Percentiles rank a stretch among this genome's conserved stretches.
phyloP scores from a whole-genome alignment of 1,139 yeast species.

The Geotrichum fermentans region DNA sequence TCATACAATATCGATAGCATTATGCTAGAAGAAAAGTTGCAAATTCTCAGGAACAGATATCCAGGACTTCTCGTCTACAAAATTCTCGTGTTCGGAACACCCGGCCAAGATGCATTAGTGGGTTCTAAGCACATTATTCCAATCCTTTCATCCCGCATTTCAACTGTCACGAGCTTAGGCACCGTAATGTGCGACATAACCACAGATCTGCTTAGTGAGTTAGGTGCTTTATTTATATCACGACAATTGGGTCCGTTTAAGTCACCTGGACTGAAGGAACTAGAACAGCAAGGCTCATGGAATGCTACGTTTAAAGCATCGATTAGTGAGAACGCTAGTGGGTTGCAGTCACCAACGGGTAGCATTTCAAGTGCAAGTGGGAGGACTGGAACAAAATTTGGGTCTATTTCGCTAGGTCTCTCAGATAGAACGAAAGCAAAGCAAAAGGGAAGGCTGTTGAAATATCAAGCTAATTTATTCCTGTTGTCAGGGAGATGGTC shows the following conservation, averaged over 20 bases:
- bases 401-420: constrained; percentile 37
- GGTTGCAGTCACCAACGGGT: constrained; percentile 7
- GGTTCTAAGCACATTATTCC: constrained; percentile 33
- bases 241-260: constrained; percentile 36
- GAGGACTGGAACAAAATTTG: constrained; percentile 26
- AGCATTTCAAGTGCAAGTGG: background rate
- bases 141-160: constrained; percentile 32
- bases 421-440: constrained; percentile 52
- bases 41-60: constrained; percentile 42
- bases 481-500: constrained; percentile 71
- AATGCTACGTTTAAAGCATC: constrained; percentile 10
- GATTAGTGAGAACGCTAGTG: constrained; percentile 8
- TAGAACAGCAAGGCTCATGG: constrained; percentile 25
- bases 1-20: constrained; percentile 34
- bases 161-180: constrained; percentile 47
- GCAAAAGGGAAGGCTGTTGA: constrained; percentile 66
- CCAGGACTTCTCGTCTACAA: constrained; percentile 63
- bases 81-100: constrained; percentile 55
- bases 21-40: constrained; percentile 34
- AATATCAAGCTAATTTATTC: constrained; percentile 69
- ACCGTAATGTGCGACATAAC: constrained; percentile 71
- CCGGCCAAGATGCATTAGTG: constrained; percentile 32
- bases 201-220: constrained; percentile 53
- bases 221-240: constrained; percentile 57
- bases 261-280: constrained; percentile 34